Conservation (phyloP, 768 basidiomycete species). For the Amanita inopinata region DNA sequence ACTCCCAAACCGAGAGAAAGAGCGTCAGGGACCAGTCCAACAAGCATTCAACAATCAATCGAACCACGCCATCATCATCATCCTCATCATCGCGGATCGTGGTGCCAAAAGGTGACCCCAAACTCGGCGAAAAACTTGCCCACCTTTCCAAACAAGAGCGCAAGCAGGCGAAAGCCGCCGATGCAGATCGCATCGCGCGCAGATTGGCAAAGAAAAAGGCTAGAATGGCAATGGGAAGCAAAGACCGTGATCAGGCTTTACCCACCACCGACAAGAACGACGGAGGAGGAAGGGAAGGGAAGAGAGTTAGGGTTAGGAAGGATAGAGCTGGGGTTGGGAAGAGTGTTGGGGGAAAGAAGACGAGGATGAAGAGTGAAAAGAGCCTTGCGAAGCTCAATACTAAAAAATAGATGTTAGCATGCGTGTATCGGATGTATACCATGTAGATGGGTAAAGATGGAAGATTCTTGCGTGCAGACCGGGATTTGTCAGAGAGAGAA, state of each 20-base stretch:
- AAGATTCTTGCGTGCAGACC: conserved; percentile 1
- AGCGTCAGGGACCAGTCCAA: too few species aligned
- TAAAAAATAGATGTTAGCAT: conserved; percentile 38
- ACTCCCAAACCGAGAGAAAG: conserved; percentile 8
- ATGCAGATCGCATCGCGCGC: conserved; percentile 74
- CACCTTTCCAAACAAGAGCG: conserved; percentile 78
- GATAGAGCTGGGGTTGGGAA: conserved; percentile 42
- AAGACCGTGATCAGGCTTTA: conserved; percentile 20
- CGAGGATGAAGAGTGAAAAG: conserved; percentile 41
- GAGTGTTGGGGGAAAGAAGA: conserved; percentile 19
- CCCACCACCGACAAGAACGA: too few species aligned
- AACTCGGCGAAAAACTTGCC: conserved; percentile 68
- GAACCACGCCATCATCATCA: conserved; percentile 12
- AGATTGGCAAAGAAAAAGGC: conserved; percentile 88
- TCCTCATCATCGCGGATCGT: conserved; percentile 13
- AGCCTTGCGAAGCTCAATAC: conserved; percentile 41
- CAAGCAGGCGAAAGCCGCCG: conserved; percentile 69
- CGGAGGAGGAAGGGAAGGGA: conserved; percentile 26
- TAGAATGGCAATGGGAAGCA: conserved; percentile 36
- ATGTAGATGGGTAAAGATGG: too few species aligned
- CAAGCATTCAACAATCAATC: conserved; percentile 10
- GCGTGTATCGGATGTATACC: neutral
- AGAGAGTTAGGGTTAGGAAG: conserved; percentile 36
- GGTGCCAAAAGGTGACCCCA: conserved; percentile 73
- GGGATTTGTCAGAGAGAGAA: neutral